A percentile compares a stretch with the other conserved stretches of the same genome.
Conservation (phyloP, 495 filamentous ascomycete genomes). For the Podospora pseudocomata region DNA sequence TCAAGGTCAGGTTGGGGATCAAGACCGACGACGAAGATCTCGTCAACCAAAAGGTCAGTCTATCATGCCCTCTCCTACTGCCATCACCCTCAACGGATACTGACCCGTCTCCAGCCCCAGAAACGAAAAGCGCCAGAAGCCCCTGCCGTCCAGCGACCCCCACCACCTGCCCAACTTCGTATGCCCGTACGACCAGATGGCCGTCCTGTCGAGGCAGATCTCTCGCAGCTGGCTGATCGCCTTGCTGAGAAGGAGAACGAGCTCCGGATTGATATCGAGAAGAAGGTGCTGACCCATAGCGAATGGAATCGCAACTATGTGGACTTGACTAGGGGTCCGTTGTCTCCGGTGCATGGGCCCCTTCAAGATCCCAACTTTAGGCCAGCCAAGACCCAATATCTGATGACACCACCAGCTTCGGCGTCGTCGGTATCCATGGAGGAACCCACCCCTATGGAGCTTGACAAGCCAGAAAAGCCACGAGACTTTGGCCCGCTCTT, state of each 20-base stretch:
- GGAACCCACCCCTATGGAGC: constrained; percentile 38
- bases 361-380: constrained; percentile 58
- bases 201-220: constrained; percentile 66
- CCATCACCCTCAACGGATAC: constrained; percentile 32
- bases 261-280: constrained; percentile 71
- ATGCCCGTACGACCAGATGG: constrained; percentile 69
- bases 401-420: constrained; percentile 83
- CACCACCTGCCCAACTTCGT: constrained; percentile 52
- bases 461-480: constrained; percentile 37
- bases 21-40: constrained; percentile 93
- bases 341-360: constrained; percentile 67
- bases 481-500: constrained; percentile 24
- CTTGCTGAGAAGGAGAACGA: constrained; percentile 78
- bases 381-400: constrained; percentile 74
- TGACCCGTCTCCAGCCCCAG: constrained; percentile 49
- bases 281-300: constrained; percentile 74
- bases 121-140: constrained; percentile 65
- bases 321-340: constrained; percentile 76
- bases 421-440: constrained; percentile 61
- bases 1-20: constrained; percentile 82
- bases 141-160: constrained; percentile 52
- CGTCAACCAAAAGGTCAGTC: constrained; percentile 82
- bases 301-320: constrained; percentile 82
- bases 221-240: constrained; percentile 69
- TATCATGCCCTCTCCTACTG: constrained; percentile 7